phyloP scores from a whole-genome alignment of 441 rosid genomes.

The Theobroma grandiflorum region DNA sequence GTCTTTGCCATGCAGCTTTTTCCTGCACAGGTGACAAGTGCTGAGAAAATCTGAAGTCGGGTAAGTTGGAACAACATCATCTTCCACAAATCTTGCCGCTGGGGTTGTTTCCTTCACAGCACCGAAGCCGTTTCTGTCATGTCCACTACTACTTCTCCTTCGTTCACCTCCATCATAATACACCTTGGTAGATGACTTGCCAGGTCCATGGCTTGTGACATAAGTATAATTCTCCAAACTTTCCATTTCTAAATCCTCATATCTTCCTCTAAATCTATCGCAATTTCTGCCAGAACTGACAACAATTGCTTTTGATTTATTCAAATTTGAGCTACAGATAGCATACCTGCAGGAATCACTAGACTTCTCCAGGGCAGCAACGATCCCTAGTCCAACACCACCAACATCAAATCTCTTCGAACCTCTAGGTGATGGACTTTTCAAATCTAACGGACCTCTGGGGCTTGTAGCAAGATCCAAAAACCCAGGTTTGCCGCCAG shows the following conservation, averaged over 20 bases:
- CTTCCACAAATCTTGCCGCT: conserved; percentile 24
- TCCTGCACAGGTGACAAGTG: conserved; percentile 56
- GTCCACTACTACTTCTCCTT: neutral
- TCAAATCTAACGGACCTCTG: conserved; percentile 50
- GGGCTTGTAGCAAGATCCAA: conserved; percentile 44
- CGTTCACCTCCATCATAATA: conserved; percentile 41
- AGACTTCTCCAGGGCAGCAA: conserved; percentile 54
- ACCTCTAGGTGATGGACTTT: conserved; percentile 52
- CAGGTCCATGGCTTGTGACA: conserved; percentile 52
- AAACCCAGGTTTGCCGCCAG: conserved; percentile 41
- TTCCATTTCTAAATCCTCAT: conserved; percentile 35
- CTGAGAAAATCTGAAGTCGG: conserved; percentile 57
- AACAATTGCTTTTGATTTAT: conserved; percentile 34
- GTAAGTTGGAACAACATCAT: conserved; percentile 26
- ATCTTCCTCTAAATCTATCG: conserved; percentile 3
- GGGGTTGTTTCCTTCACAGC: conserved; percentile 11
- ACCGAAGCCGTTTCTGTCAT: neutral
- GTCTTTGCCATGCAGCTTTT: conserved; percentile 59
- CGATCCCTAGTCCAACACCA: conserved; percentile 67
- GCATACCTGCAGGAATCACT: conserved; percentile 21
- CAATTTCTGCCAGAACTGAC: conserved; percentile 29
- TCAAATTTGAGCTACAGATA: conserved; percentile 29
- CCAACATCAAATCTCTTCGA: conserved; percentile 48
- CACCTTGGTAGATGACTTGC: conserved; percentile 45
- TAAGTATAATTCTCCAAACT: conserved; percentile 51